phyloP scores from a whole-genome alignment of 2,329 filamentous ascomycete genomes.

The Penicillium frequentans region DNA sequence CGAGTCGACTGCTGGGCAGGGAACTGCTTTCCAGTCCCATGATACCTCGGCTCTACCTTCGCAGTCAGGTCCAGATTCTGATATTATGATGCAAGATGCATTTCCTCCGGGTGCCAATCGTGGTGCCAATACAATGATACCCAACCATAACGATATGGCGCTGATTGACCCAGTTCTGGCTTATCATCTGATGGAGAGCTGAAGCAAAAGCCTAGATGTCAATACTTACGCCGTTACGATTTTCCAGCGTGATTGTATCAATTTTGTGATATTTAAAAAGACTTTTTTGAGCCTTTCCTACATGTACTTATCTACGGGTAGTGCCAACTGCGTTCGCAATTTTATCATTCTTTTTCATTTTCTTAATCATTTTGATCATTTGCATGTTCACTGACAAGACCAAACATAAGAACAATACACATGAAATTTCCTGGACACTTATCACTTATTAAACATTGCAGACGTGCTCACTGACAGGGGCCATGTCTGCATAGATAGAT shows the following conservation, averaged over 20 bases:
- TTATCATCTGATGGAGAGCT: conserved; percentile 31
- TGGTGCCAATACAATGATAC: conserved; percentile 28
- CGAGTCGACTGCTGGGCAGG: neutral
- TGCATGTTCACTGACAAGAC: too few relatives aligned
- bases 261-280: neutral
- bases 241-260: neutral
- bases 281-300: neutral
- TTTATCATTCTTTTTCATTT: neutral
- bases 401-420: neutral
- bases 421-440: too few relatives aligned
- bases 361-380: neutral
- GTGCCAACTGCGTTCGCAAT: neutral
- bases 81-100: conserved; percentile 28
- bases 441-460: neutral
- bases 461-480: too few relatives aligned
- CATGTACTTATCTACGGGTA: neutral
- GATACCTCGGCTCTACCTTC: neutral
- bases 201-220: neutral
- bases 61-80: conserved; percentile 10
- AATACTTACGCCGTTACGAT: neutral
- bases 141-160: conserved; percentile 31
- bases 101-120: conserved; percentile 2
- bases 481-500: neutral
- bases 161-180: conserved; percentile 37
- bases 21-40: neutral